phyloP scores from a whole-genome alignment of 176 grass and related monocot genomes.

The Carex kokanica region DNA sequence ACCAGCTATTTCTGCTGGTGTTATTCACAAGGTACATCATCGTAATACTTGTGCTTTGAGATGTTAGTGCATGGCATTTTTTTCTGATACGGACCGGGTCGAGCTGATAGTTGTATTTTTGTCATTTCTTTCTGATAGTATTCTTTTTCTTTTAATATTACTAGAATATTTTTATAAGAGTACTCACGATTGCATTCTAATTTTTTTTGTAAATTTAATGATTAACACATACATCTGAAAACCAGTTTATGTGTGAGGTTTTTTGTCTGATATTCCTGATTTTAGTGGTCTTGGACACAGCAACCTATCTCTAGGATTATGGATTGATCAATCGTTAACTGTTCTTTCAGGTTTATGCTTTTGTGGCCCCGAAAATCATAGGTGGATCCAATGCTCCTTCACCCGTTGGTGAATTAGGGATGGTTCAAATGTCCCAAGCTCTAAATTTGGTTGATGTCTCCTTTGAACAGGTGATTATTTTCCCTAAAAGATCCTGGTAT shows the following conservation, averaged over 20 bases:
- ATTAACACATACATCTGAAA: neutral
- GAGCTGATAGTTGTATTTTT: neutral
- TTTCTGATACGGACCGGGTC: neutral
- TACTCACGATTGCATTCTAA: neutral
- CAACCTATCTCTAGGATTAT: neutral
- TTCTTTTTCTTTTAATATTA: neutral
- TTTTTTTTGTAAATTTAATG: neutral
- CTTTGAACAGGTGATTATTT: constrained; percentile 63
- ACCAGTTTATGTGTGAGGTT: neutral
- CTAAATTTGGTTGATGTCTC: constrained; percentile 79
- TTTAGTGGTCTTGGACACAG: neutral
- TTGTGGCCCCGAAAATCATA: constrained; percentile 87
- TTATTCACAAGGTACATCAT: constrained; percentile 82
- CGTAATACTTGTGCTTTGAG: neutral
- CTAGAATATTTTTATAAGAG: neutral
- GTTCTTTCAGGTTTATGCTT: constrained; percentile 72
- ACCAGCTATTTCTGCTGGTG: constrained; percentile 75
- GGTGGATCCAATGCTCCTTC: constrained; percentile 91
- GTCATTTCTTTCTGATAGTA: neutral
- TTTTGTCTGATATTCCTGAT: neutral
- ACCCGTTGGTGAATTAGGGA: constrained; percentile 79
- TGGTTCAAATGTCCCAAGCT: constrained; percentile 94
- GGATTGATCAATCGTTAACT: constrained; percentile 12
- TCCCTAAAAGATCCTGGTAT: neutral
- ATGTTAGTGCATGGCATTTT: neutral